Conservation (phyloP, 192 early-diverging fungal genomes). For the Coemansia sp. region DNA sequence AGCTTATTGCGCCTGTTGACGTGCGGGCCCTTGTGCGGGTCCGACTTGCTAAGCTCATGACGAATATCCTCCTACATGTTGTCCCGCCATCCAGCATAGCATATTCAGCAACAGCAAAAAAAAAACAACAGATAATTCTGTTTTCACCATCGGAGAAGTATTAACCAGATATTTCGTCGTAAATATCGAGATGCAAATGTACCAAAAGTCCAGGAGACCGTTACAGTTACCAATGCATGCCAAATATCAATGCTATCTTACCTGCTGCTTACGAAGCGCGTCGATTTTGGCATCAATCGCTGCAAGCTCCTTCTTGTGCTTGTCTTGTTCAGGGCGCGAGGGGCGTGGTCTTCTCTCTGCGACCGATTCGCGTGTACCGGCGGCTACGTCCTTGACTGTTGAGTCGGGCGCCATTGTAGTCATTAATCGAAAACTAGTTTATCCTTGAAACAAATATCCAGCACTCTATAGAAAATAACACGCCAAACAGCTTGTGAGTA, state of each 20-base stretch:
- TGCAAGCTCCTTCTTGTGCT: constrained; percentile 53
- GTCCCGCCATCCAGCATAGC: background rate
- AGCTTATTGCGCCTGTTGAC: constrained; percentile 63
- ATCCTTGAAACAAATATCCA: background rate
- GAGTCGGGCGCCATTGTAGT: constrained; percentile 37
- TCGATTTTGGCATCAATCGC: constrained; percentile 61
- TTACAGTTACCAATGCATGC: background rate
- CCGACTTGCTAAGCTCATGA: constrained; percentile 58
- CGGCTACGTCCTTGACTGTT: constrained; percentile 9
- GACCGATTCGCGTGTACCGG: constrained; percentile 11
- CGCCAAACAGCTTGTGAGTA: too few species aligned
- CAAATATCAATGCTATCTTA: constrained; percentile 13
- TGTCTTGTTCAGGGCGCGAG: constrained; percentile 55
- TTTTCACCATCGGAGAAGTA: too few species aligned
- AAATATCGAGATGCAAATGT: too few species aligned
- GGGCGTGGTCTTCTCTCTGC: constrained; percentile 33
- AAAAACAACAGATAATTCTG: too few species aligned
- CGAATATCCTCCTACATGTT: constrained; percentile 57
- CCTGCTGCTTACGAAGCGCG: constrained; percentile 57
- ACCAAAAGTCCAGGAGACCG: too few species aligned
- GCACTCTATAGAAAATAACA: too few species aligned
- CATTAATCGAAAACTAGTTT: constrained; percentile 9
- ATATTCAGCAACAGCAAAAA: too few species aligned
- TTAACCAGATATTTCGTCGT: too few species aligned
- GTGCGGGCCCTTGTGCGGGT: constrained; percentile 59